phyloP scores from a whole-genome alignment of 2,329 filamentous ascomycete genomes.

The Fusarium sp. region DNA sequence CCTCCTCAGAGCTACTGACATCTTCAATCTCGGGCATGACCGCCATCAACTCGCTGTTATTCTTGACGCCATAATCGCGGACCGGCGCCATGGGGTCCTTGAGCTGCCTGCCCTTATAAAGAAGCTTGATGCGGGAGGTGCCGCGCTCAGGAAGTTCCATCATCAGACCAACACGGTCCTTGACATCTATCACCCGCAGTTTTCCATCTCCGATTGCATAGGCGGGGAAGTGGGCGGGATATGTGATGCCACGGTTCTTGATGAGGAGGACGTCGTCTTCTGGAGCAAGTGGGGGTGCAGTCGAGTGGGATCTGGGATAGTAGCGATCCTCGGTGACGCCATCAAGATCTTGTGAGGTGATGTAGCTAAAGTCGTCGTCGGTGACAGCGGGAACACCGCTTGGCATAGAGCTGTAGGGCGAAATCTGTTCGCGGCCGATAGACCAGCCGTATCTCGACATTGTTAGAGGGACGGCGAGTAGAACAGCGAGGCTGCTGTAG shows the following conservation, averaged over 20 bases:
- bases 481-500: conserved; percentile 63
- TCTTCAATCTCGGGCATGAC: conserved; percentile 55
- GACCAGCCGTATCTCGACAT: conserved; percentile 68
- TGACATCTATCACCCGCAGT: conserved; percentile 72
- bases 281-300: conserved; percentile 49
- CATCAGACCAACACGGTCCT: conserved; percentile 73
- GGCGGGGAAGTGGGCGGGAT: conserved; percentile 77
- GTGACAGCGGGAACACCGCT: conserved; percentile 70
- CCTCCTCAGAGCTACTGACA: conserved; percentile 55
- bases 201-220: conserved; percentile 81
- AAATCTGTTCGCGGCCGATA: conserved; percentile 58
- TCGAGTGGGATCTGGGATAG: conserved; percentile 53
- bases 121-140: conserved; percentile 68
- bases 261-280: conserved; percentile 79
- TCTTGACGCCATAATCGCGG: conserved; percentile 70
- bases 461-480: conserved; percentile 61
- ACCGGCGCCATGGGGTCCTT: conserved; percentile 70
- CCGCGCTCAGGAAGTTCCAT: conserved; percentile 69
- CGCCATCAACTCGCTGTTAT: conserved; percentile 68
- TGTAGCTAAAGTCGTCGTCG: conserved; percentile 83
- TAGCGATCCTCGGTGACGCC: conserved; percentile 55
- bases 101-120: conserved; percentile 78
- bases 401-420: conserved; percentile 62
- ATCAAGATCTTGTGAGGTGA: conserved; percentile 79
- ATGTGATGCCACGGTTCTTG: conserved; percentile 73